phyloP scores from a whole-genome alignment of 352 stramenopile genomes.

The Phytophthora melonis region DNA sequence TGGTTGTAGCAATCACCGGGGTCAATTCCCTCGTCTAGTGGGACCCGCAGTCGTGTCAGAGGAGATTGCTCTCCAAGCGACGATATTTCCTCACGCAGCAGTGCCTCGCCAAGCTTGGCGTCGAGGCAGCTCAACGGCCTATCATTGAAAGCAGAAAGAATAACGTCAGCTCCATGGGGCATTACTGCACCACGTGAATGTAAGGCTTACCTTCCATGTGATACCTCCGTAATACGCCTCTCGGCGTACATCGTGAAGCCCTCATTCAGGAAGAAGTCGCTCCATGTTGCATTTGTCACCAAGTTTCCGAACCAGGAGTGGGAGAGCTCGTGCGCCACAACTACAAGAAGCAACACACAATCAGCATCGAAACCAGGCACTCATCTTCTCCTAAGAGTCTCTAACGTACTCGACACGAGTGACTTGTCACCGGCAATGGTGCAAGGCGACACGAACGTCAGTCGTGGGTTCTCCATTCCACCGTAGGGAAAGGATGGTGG shows the following conservation, averaged over 20 bases:
- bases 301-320: constrained; percentile 90
- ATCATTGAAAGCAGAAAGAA: not conserved
- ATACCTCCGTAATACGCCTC: constrained; percentile 70
- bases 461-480: constrained; percentile 97
- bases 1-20: constrained; percentile 86
- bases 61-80: constrained; percentile 75
- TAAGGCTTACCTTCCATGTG: constrained; percentile 63
- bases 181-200: not conserved
- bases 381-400: not conserved
- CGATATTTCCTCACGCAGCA: constrained; percentile 74
- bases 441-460: constrained; percentile 88
- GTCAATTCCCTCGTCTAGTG: constrained; percentile 79
- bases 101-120: constrained; percentile 75
- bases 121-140: constrained; percentile 75
- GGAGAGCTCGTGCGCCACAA: constrained; percentile 85
- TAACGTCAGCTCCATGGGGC: not conserved
- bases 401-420: constrained; percentile 67
- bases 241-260: constrained; percentile 91
- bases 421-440: constrained; percentile 85
- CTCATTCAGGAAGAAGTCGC: constrained; percentile 91
- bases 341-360: constrained; percentile 26
- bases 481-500: constrained; percentile 95
- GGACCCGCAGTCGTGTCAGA: constrained; percentile 74
- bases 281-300: constrained; percentile 87
- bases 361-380: not conserved